Base-by-base conservation (phyloP, 345 rosid species). In the Melaleuca alternifolia region DNA sequence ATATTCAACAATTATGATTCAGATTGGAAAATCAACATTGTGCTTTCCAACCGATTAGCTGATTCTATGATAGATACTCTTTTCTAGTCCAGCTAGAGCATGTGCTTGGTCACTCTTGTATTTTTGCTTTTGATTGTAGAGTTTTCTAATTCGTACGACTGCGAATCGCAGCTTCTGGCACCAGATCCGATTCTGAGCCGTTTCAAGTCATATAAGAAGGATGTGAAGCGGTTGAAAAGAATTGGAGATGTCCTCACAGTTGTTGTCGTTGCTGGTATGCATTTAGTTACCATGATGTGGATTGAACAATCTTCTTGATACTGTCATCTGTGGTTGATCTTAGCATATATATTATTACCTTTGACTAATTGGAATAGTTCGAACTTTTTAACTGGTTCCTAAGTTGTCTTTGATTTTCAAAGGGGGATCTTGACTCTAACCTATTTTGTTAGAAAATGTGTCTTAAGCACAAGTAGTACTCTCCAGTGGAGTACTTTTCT, bases 241-340 rank as follows among this genome's bases (percentile, higher is more conserved):
- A 41, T 96, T 26, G 97, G 97, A 82, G 98, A 96, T 93, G 93
- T 94, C 87, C 98, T 98, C 82, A 98, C 97, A 0, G n/a, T 93
- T 85, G 94, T 92, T 28, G 95, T 95, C 71, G 94, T 96, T 86
- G 98, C 99, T 91, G 98, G 99, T 95, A 91, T 13, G 84, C 53
- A 82, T 54, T 30, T 71, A 71, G 48, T 37, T 37, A 9, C 48
- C 9, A 37, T 71, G 81, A 71, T 71, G 48, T 10, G 26, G 48
- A 71, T 71, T 71, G 81, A 37, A 37, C 48, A 71, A 20, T 71
- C 81, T 71, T 71, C 26, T 71, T 1, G 3, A 15, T 71, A 37
- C 10, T 71, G 81, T 16, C 0, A 71, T 37, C 26, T 6, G 5
- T 37, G 81, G 13, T 37, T 37, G 81, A 18, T 71, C 79, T 20